These are phyloP conservation scores for Eutrema salsugineum DNA, from an alignment of 441 rosid species.

Conservation along the genomic window DNA sequence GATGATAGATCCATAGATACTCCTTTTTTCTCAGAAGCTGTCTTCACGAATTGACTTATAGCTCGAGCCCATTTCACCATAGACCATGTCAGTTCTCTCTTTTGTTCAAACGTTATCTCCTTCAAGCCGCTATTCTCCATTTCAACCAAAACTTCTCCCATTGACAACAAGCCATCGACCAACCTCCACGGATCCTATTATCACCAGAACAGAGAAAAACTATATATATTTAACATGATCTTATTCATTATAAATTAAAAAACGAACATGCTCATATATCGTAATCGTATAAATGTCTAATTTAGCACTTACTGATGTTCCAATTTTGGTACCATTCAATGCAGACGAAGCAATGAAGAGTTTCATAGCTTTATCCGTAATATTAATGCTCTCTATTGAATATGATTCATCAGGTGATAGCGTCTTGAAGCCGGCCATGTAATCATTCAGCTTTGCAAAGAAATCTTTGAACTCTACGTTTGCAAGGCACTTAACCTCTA, in stretches of 20 bases:
- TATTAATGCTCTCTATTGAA: background rate
- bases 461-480: background rate
- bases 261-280: background rate
- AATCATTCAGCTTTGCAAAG: background rate
- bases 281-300: background rate
- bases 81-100: background rate
- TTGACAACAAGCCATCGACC: slow-evolving; percentile 7
- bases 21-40: slow-evolving; percentile 17
- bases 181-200: background rate
- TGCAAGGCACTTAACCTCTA: background rate
- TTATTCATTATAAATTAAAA: no score
- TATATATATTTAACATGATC: background rate
- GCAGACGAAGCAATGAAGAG: background rate
- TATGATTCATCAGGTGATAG: background rate
- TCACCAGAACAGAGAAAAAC: background rate
- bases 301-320: background rate
- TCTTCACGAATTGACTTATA: slow-evolving; percentile 7
- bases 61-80: slow-evolving; percentile 17
- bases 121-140: background rate
- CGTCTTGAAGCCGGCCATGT: background rate
- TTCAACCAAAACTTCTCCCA: slow-evolving; percentile 10
- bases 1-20: slow-evolving; percentile 1
- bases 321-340: background rate
- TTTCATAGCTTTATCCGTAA: background rate
- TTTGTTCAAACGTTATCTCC: slow-evolving; percentile 11